Evolutionary conservation across 78 protist species (phyloP).

Genomic region (Dictyostelium purpureum): DNA sequence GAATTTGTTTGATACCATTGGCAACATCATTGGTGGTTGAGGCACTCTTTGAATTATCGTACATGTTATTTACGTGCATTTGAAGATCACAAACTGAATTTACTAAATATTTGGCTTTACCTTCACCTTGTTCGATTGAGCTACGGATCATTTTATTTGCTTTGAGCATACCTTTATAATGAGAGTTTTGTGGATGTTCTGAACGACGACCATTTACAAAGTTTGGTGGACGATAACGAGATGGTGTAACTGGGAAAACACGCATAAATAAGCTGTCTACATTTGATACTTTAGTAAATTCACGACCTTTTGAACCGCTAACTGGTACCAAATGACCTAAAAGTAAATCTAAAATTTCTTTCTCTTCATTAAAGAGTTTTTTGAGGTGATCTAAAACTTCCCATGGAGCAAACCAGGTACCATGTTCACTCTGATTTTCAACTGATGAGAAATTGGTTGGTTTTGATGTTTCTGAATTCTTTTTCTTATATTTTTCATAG

Average conservation of each 20-base stretch:
- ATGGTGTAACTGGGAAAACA: conserved; percentile 60
- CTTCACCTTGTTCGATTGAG: conserved; percentile 19
- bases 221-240: conserved; percentile 52
- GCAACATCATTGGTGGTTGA: conserved; percentile 14
- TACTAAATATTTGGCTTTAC: conserved; percentile 48
- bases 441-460: conserved; percentile 53
- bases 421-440: conserved; percentile 13
- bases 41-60: conserved; percentile 63
- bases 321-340: conserved; percentile 43
- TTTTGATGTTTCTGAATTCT: not conserved
- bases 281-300: not conserved
- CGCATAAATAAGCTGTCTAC: conserved; percentile 39
- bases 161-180: conserved; percentile 43
- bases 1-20: conserved; percentile 92
- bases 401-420: conserved; percentile 77
- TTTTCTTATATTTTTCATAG: not conserved
- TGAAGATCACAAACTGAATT: conserved; percentile 82
- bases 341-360: conserved; percentile 29
- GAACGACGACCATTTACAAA: conserved; percentile 34
- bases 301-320: too few relatives aligned
- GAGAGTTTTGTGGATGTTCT: conserved; percentile 28
- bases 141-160: conserved; percentile 5
- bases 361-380: conserved; percentile 32
- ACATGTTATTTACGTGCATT: conserved; percentile 77
- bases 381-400: conserved; percentile 13